A percentile compares a stretch with the other conserved stretches of the same genome.
These are phyloP conservation scores for Aspergillus piperis DNA, from an alignment of 2,329 filamentous ascomycete genomes.

Conservation along the genomic window DNA sequence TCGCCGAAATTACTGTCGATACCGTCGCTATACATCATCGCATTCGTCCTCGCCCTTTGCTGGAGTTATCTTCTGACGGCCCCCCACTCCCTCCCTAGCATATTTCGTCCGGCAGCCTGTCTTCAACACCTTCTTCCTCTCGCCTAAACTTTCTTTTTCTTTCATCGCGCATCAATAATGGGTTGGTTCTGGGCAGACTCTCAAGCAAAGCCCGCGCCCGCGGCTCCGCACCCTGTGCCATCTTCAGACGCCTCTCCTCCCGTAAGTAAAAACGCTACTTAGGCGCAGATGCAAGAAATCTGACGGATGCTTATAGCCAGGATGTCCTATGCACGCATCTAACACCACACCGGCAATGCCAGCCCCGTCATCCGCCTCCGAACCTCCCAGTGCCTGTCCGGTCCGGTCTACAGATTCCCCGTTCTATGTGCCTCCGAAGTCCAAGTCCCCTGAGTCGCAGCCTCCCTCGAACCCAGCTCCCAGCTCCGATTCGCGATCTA, in stretches of 20 bases:
- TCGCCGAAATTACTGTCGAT: conserved; percentile 1
- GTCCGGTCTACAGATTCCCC: conserved; percentile 53
- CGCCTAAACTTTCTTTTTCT: conserved; percentile 10
- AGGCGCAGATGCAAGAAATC: conserved; percentile 8
- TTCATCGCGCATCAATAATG: conserved; percentile 46
- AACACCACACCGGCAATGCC: conserved; percentile 31
- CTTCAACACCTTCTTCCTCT: conserved; percentile 17
- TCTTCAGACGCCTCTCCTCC: conserved; percentile 55
- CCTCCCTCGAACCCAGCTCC: conserved; percentile 28
- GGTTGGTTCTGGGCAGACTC: conserved; percentile 72
- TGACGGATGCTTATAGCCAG: conserved; percentile 52
- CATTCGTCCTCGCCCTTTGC: not conserved
- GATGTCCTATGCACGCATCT: conserved; percentile 69
- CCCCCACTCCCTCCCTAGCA: not conserved
- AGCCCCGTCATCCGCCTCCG: conserved; percentile 28
- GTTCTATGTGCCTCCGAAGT: conserved; percentile 43
- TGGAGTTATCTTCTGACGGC: too few relatives aligned
- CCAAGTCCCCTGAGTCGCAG: conserved; percentile 33
- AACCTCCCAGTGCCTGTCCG: conserved; percentile 45
- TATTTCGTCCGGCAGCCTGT: not conserved
- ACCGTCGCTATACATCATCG: not conserved
- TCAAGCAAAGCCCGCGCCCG: conserved; percentile 39
- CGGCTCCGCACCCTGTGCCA: conserved; percentile 52
- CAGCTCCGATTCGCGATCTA: conserved; percentile 41
- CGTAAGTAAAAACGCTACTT: conserved; percentile 45